Conservation (phyloP, 2,329 filamentous ascomycete genomes). For the Leptographium wingfieldii region DNA sequence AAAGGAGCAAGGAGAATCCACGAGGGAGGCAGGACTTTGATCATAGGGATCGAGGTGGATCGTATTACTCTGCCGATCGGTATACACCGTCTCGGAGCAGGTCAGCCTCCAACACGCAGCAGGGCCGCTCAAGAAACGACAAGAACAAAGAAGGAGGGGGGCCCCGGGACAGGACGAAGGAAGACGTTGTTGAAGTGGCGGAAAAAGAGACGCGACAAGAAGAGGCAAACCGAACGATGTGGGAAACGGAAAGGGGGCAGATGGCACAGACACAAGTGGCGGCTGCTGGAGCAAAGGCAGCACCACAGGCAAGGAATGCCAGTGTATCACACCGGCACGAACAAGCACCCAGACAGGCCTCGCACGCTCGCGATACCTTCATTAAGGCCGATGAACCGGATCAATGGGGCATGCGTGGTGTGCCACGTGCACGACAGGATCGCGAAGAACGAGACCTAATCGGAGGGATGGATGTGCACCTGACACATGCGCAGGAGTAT, state of each 20-base stretch:
- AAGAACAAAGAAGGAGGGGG: background rate
- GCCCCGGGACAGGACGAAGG: background rate
- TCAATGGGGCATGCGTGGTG: background rate
- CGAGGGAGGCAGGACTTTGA: background rate
- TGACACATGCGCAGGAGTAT: constrained; percentile 7
- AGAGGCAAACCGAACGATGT: background rate
- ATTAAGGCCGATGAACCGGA: background rate
- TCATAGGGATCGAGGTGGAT: background rate
- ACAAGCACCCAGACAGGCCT: background rate
- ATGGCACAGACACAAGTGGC: background rate
- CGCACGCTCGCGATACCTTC: background rate
- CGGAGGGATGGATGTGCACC: constrained; percentile 16
- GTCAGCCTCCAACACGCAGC: background rate
- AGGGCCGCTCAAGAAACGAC: background rate
- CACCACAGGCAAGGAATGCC: background rate
- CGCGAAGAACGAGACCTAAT: constrained; percentile 6
- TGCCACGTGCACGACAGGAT: background rate
- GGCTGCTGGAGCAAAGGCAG: background rate
- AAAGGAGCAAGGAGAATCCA: background rate
- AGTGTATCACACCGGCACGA: background rate
- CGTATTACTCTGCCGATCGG: background rate
- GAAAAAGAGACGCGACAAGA: background rate
- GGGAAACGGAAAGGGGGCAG: background rate
- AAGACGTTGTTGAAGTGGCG: background rate
- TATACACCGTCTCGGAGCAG: background rate